Percentiles rank a stretch among this genome's conserved stretches.
These are phyloP conservation scores for Ophiostoma australiae DNA, from an alignment of 2,329 filamentous ascomycete genomes.

Conservation along the genomic window DNA sequence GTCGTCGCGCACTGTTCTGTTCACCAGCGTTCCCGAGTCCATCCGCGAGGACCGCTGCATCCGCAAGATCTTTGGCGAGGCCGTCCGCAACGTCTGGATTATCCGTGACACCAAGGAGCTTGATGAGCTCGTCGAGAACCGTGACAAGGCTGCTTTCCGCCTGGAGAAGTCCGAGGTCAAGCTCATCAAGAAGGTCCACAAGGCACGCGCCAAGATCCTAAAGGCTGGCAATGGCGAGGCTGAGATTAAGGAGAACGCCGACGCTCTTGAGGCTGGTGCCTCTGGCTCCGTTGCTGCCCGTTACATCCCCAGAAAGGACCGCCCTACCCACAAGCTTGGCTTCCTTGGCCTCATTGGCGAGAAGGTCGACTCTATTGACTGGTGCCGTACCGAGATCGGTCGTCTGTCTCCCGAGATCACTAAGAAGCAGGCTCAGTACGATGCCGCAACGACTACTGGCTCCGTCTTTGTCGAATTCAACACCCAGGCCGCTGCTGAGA, in stretches of 20 bases:
- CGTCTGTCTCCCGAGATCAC: slow-evolving; percentile 69
- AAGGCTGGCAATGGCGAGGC: slow-evolving; percentile 38
- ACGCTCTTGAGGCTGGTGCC: slow-evolving; percentile 56
- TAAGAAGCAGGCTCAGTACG: slow-evolving; percentile 62
- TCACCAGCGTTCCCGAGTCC: slow-evolving; percentile 73
- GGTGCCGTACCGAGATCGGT: slow-evolving; percentile 73
- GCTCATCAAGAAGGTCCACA: slow-evolving; percentile 74
- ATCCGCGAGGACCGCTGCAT: slow-evolving; percentile 75
- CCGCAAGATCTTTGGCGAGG: slow-evolving; percentile 72
- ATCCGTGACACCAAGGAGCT: slow-evolving; percentile 71
- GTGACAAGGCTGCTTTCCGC: slow-evolving; percentile 72
- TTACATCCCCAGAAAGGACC: slow-evolving; percentile 67
- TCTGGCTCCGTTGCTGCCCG: slow-evolving; percentile 66
- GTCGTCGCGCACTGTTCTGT: slow-evolving; percentile 86
- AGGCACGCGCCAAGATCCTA: slow-evolving; percentile 60
- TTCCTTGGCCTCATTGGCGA: slow-evolving; percentile 67
- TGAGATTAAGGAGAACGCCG: slow-evolving; percentile 27
- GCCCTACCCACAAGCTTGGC: slow-evolving; percentile 70
- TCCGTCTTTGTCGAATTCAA: slow-evolving; percentile 90
- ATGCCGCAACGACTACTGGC: slow-evolving; percentile 57
- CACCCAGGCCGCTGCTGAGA: slow-evolving; percentile 75
- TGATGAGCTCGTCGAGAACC: slow-evolving; percentile 73
- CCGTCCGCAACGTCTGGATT: slow-evolving; percentile 81
- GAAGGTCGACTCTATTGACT: slow-evolving; percentile 93
- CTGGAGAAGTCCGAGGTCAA: slow-evolving; percentile 84